These are phyloP conservation scores for Paramecium biaurelia DNA, from an alignment of 73 alveolate genomes.

Conservation along the genomic window DNA sequence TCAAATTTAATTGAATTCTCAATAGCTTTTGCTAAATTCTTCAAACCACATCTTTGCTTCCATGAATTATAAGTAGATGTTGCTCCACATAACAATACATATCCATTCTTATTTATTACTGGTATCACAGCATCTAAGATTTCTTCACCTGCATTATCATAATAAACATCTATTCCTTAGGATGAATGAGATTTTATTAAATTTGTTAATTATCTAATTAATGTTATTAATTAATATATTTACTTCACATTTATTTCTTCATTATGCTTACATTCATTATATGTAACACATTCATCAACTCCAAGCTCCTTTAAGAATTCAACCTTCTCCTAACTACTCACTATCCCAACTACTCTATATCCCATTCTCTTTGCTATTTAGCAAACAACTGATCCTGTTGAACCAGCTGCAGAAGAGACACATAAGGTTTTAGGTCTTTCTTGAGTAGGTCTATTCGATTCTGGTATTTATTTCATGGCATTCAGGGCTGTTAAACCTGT, in stretches of 20 bases:
- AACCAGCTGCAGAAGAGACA: slow-evolving; percentile 65
- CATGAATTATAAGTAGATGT: slow-evolving; percentile 48
- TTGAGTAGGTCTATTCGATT: not conserved
- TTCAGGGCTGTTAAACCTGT: slow-evolving; percentile 43
- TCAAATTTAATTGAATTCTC: not conserved
- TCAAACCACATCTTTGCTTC: slow-evolving; percentile 51
- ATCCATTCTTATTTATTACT: not conserved
- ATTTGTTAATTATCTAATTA: slow-evolving; percentile 27
- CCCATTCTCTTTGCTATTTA: slow-evolving; percentile 55
- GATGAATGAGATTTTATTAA: slow-evolving; percentile 16
- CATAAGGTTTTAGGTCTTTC: slow-evolving; percentile 29
- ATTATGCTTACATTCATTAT: slow-evolving; percentile 30
- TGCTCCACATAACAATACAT: slow-evolving; percentile 59
- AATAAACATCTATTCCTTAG: slow-evolving; percentile 57
- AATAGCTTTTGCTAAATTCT: not conserved
- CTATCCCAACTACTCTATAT: slow-evolving; percentile 46
- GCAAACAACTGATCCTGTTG: slow-evolving; percentile 55
- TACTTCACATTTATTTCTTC: slow-evolving; percentile 39
- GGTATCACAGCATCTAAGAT: slow-evolving; percentile 49
- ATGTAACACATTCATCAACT: slow-evolving; percentile 44
- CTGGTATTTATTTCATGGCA: slow-evolving; percentile 57
- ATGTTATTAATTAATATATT: not conserved
- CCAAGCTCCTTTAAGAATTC: slow-evolving; percentile 33
- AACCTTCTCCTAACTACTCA: slow-evolving; percentile 43
- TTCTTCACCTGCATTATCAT: slow-evolving; percentile 64